Percentiles rank a stretch among this genome's conserved stretches.
Conservation (phyloP, 495 filamentous ascomycete genomes). For the Pyronema domesticum region DNA sequence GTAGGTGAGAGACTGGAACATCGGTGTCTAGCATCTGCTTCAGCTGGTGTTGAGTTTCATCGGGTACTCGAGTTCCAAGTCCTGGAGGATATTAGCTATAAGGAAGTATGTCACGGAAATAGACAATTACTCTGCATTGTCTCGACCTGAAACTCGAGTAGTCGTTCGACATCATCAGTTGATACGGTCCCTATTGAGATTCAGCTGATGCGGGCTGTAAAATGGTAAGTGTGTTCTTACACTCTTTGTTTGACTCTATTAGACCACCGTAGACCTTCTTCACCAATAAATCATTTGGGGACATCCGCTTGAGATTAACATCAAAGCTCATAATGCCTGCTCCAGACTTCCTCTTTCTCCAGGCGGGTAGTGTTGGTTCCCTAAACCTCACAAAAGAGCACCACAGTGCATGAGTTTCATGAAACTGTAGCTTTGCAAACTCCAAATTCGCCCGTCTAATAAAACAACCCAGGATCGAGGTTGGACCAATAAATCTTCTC, state of each 20-base stretch:
- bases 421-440: constrained; percentile 61
- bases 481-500: constrained; percentile 30
- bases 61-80: constrained; percentile 51
- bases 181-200: constrained; percentile 33
- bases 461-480: constrained; percentile 73
- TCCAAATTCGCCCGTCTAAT: constrained; percentile 60
- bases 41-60: constrained; percentile 46
- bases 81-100: constrained; percentile 29
- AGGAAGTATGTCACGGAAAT: neutral
- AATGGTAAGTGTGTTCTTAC: neutral
- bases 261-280: constrained; percentile 38
- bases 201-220: neutral
- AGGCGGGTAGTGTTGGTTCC: constrained; percentile 50
- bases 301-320: constrained; percentile 23
- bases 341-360: constrained; percentile 49
- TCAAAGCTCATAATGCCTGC: constrained; percentile 50
- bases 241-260: constrained; percentile 10
- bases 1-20: constrained; percentile 48
- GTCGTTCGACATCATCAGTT: constrained; percentile 63
- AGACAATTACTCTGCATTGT: constrained; percentile 56
- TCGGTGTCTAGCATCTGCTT: constrained; percentile 46
- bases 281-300: constrained; percentile 30
- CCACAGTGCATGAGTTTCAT: constrained; percentile 62
- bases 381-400: constrained; percentile 59
- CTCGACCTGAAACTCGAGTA: constrained; percentile 75